These are phyloP conservation scores for Tolypocladium amazonense DNA, from an alignment of 2,329 filamentous ascomycete species.

Conservation along the genomic window DNA sequence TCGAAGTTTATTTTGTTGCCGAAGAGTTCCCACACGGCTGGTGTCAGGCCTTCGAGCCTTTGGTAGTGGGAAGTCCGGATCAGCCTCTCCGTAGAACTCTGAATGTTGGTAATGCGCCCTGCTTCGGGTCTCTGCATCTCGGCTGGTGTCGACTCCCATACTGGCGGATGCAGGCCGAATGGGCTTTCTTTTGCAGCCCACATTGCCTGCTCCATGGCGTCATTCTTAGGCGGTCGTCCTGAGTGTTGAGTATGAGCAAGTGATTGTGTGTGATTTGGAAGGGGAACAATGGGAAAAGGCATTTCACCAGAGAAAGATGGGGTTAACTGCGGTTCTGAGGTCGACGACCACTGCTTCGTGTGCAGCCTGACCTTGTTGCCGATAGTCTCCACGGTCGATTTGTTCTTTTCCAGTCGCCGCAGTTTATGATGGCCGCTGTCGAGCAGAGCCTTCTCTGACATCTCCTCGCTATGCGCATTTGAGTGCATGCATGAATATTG, in stretches of 20 bases:
- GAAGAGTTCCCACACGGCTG: constrained; percentile 18
- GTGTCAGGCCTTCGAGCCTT: constrained; percentile 11
- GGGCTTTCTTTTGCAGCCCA: neutral
- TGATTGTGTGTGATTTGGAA: neutral
- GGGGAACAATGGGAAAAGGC: neutral
- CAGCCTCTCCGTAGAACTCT: constrained; percentile 26
- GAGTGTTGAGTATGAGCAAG: neutral
- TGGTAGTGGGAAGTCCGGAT: constrained; percentile 21
- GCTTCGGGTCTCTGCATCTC: neutral
- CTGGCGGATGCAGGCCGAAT: neutral
- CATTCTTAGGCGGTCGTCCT: neutral
- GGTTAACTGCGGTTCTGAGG: constrained; percentile 36
- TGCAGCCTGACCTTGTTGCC: constrained; percentile 25
- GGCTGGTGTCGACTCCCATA: neutral
- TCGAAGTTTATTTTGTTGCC: constrained; percentile 20
- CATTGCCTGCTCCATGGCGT: neutral
- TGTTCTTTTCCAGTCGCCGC: constrained; percentile 30
- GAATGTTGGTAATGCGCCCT: neutral
- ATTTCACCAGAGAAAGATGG: constrained; percentile 19
- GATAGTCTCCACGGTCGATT: constrained; percentile 21
- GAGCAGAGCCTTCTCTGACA: constrained; percentile 19
- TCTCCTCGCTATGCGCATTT: constrained; percentile 34
- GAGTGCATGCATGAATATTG: constrained; percentile 25
- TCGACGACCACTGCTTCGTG: constrained; percentile 39
- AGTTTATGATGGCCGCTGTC: constrained; percentile 26